Evolutionary conservation across 257 asterid species (phyloP).

Genomic region (Solanum rostratum): DNA sequence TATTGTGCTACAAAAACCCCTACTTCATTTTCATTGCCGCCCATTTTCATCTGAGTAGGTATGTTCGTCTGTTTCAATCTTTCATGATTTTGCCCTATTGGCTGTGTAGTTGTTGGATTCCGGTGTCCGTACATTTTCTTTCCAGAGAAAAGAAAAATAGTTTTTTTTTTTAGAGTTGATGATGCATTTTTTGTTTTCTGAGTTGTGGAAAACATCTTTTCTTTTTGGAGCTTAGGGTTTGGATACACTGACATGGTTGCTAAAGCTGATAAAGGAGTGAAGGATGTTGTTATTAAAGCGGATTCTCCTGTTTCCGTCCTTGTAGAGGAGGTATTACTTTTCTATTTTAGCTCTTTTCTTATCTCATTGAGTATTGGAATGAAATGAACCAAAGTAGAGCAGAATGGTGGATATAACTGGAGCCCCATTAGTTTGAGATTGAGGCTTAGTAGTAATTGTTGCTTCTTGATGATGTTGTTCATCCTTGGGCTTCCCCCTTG

Average conservation of each 20-base stretch:
- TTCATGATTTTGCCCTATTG: neutral
- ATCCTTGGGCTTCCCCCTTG: neutral
- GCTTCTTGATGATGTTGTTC: neutral
- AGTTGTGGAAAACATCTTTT: neutral
- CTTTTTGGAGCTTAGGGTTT: constrained; percentile 14
- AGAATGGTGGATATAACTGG: neutral
- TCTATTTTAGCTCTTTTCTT: neutral
- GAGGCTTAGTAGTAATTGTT: neutral
- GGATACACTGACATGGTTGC: constrained; percentile 4
- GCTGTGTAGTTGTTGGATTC: neutral
- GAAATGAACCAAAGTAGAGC: neutral
- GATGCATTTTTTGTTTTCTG: neutral
- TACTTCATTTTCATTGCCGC: neutral
- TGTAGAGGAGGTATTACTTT: constrained; percentile 60
- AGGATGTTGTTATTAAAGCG: constrained; percentile 37
- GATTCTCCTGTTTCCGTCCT: constrained; percentile 97
- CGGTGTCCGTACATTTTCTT: neutral
- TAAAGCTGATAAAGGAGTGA: constrained; percentile 31
- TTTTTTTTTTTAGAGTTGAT: neutral
- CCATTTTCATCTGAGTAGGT: neutral
- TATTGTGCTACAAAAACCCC: neutral
- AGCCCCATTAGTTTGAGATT: neutral
- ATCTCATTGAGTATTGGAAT: neutral
- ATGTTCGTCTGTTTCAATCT: neutral
- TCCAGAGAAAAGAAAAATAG: neutral